Conservation (phyloP, 73 alveolate species). For the Paramecium bursaria region DNA sequence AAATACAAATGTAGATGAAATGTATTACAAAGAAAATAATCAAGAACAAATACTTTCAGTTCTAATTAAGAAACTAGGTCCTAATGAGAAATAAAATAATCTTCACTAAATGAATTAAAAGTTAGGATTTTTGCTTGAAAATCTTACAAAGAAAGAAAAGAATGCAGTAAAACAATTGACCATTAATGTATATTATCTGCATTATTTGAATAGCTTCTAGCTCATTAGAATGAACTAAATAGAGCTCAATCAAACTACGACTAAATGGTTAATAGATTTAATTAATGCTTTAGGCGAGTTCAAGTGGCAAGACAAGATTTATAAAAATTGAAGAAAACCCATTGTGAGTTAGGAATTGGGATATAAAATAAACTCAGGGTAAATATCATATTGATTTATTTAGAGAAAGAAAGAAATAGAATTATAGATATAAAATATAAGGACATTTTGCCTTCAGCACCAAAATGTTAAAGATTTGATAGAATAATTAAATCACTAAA, state of each 20-base stretch:
- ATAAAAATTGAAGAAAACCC: neutral
- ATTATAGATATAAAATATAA: neutral
- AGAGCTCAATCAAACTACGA: neutral
- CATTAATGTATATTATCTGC: neutral
- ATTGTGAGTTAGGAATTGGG: constrained; percentile 2
- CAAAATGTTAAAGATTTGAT: neutral
- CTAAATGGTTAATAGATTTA: constrained; percentile 5
- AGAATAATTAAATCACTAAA: neutral
- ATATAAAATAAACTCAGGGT: neutral
- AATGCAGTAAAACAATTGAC: neutral
- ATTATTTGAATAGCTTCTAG: neutral
- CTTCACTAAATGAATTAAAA: neutral
- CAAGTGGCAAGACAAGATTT: constrained; percentile 1
- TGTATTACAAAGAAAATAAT: constrained; percentile 51
- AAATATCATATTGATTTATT: no score
- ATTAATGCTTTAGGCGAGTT: constrained; percentile 45
- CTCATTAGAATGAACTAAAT: neutral
- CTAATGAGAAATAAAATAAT: no score
- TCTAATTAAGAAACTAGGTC: constrained; percentile 14
- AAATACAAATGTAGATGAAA: constrained; percentile 29
- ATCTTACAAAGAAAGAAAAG: neutral
- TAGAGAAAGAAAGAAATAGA: constrained; percentile 15
- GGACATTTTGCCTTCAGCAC: neutral
- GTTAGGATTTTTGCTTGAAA: constrained; percentile 12
- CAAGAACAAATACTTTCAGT: constrained; percentile 1